Evolutionary conservation across 148 eudicot genomes (phyloP).

Genomic region (Heliosperma pusillum): DNA sequence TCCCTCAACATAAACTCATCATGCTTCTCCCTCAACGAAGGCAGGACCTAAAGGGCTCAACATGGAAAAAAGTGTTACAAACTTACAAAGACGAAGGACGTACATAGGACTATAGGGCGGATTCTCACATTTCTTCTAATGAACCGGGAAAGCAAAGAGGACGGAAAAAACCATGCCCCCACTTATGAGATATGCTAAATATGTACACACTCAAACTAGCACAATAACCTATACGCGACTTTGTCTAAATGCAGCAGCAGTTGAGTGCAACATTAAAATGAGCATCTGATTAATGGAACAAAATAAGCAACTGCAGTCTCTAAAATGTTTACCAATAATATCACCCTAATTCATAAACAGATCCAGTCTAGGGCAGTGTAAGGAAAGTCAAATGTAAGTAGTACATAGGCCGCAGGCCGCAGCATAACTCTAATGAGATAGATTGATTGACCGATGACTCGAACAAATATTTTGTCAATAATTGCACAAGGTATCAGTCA

Average conservation of each 20-base stretch:
- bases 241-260: not conserved
- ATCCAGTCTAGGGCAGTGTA: not conserved
- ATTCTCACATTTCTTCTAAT: not conserved
- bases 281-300: not conserved
- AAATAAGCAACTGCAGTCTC: not conserved
- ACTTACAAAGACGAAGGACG: not conserved
- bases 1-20: constrained; percentile 91
- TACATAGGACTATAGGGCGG: not conserved
- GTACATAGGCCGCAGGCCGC: not conserved
- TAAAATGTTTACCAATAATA: not conserved
- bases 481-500: too few species aligned
- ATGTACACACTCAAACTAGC: not conserved
- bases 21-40: constrained; percentile 80
- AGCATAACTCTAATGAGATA: not conserved
- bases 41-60: constrained; percentile 56
- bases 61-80: not conserved
- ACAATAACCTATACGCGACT: not conserved
- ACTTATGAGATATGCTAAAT: not conserved
- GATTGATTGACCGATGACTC: too few species aligned
- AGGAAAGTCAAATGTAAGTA: not conserved
- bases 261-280: not conserved
- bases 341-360: not conserved
- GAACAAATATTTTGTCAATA: too few species aligned
- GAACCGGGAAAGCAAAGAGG: not conserved
- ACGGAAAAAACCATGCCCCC: not conserved